These are phyloP conservation scores for Clohesyomyces aquaticus DNA, from an alignment of 495 filamentous ascomycete species.

Conservation along the genomic window DNA sequence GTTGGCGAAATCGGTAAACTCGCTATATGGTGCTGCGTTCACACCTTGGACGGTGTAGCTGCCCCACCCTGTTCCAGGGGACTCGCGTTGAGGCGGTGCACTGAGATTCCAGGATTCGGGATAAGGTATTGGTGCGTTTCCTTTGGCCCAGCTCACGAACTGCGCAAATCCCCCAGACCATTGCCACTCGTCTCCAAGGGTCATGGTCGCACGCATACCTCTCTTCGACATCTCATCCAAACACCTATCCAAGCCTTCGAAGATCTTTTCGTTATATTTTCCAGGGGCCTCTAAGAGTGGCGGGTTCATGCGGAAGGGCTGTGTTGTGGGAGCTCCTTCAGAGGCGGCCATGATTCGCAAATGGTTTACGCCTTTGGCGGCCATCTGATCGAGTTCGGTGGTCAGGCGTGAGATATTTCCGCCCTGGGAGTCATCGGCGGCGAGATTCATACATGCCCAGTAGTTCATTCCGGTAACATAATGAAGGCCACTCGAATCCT, in stretches of 20 bases:
- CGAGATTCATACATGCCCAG: slow-evolving; percentile 43
- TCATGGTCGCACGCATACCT: slow-evolving; percentile 42
- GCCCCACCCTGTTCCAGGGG: slow-evolving; percentile 36
- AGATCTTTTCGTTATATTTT: slow-evolving; percentile 40
- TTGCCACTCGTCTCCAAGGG: slow-evolving; percentile 39
- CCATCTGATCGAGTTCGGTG: slow-evolving; percentile 42
- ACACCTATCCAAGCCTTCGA: slow-evolving; percentile 38
- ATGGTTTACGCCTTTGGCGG: slow-evolving; percentile 40
- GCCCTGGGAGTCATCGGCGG: slow-evolving; percentile 29
- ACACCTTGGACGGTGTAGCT: slow-evolving; percentile 29
- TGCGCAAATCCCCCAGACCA: slow-evolving; percentile 42
- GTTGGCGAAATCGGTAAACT: slow-evolving; percentile 37
- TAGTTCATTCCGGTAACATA: slow-evolving; percentile 42
- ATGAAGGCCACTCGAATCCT: slow-evolving; percentile 25
- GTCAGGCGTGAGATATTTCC: slow-evolving; percentile 34
- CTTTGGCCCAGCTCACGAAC: slow-evolving; percentile 37
- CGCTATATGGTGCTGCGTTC: slow-evolving; percentile 20
- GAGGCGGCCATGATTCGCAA: slow-evolving; percentile 41
- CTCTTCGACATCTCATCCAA: slow-evolving; percentile 38
- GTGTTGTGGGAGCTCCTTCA: slow-evolving; percentile 37
- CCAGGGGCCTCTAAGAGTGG: slow-evolving; percentile 32
- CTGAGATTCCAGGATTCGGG: slow-evolving; percentile 39
- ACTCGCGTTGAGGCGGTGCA: slow-evolving; percentile 31
- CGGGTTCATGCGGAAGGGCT: slow-evolving; percentile 42
- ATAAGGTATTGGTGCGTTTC: slow-evolving; percentile 33